These are phyloP conservation scores for Neospora caninum DNA, from an alignment of 169 alveolate genomes.

Conservation along the genomic window DNA sequence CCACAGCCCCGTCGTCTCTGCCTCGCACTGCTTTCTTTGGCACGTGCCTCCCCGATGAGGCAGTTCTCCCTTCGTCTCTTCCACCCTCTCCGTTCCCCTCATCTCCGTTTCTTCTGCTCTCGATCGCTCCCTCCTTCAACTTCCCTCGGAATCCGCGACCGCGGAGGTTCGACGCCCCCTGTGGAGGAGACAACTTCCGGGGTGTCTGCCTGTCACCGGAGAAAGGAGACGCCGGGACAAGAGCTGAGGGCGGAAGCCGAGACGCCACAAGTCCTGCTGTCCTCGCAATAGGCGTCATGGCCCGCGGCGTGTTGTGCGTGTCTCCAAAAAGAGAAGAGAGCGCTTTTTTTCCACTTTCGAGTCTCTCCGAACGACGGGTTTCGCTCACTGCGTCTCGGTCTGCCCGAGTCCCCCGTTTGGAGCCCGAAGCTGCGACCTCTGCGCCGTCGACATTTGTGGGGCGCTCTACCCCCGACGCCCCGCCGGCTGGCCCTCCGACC, in stretches of 20 bases:
- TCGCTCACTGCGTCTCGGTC: background rate
- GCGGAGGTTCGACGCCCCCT: background rate
- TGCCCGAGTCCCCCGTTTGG: background rate
- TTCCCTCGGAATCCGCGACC: background rate
- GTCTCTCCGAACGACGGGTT: background rate
- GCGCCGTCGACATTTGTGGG: background rate
- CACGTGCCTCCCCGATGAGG: background rate
- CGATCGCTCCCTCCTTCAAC: background rate
- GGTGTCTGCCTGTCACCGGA: background rate
- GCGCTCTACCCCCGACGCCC: background rate
- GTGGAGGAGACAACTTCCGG: background rate
- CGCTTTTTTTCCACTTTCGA: background rate
- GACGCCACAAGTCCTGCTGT: background rate
- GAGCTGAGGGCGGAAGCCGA: background rate
- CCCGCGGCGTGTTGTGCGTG: background rate
- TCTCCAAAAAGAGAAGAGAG: background rate
- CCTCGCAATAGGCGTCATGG: background rate
- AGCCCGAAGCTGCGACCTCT: background rate
- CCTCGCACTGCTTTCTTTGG: background rate
- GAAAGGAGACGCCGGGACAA: background rate
- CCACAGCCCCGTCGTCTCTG: background rate
- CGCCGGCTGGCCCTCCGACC: background rate
- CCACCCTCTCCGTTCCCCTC: background rate
- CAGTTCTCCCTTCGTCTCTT: background rate
- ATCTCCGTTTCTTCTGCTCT: background rate